Percentiles rank a stretch among this genome's conserved stretches.
These are phyloP conservation scores for Globisporangium polare DNA, from an alignment of 352 stramenopile genomes.

Conservation along the genomic window DNA sequence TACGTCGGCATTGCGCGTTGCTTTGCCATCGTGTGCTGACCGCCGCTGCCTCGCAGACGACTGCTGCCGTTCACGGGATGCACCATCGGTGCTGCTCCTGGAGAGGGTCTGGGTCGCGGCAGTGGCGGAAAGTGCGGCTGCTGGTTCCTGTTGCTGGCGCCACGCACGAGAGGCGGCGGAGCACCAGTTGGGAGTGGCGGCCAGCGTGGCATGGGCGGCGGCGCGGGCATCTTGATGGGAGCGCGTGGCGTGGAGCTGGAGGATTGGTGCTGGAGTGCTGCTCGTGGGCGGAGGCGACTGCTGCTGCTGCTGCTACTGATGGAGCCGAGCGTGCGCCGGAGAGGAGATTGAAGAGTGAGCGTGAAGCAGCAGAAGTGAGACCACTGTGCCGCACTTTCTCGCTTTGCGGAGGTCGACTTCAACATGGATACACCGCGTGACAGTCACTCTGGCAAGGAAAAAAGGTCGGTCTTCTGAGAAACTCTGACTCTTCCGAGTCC, in stretches of 20 bases:
- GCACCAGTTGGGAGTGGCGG: conserved; percentile 3
- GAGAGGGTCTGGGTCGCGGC: background rate
- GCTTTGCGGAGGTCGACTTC: background rate
- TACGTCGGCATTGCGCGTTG: background rate
- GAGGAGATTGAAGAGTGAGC: conserved; percentile 4
- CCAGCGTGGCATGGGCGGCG: conserved; percentile 11
- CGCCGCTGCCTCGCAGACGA: background rate
- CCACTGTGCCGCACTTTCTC: conserved; percentile 6
- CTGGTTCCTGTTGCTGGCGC: background rate
- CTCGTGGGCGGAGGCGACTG: background rate
- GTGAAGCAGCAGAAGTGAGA: background rate
- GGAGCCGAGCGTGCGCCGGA: background rate
- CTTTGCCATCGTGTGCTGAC: background rate
- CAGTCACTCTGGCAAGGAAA: conserved; percentile 9
- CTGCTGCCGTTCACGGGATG: background rate
- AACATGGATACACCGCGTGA: conserved; percentile 6
- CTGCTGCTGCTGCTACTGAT: background rate
- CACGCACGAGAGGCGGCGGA: background rate
- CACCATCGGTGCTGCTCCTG: background rate
- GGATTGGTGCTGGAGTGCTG: no score
- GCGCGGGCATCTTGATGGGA: background rate
- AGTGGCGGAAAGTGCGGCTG: background rate
- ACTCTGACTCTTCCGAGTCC: no score
- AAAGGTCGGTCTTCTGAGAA: no score
- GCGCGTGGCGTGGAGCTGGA: background rate